A percentile compares a stretch with the other conserved stretches of the same genome.
Evolutionary conservation across 768 basidiomycete genomes (phyloP).

Genomic region (Auricularia sp.): DNA sequence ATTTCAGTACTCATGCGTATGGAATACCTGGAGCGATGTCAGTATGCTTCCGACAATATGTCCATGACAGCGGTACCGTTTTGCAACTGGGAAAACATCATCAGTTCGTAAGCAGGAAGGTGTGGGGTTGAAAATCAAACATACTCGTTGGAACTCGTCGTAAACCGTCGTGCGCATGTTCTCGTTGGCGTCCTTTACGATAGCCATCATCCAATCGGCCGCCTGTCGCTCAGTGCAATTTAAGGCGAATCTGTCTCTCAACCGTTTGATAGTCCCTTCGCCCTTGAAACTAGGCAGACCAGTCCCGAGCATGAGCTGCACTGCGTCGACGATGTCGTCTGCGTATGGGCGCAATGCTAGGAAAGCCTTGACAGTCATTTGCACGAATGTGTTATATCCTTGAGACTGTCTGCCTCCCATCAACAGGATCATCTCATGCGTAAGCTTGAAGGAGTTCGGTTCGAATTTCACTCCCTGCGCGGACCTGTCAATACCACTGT

Average conservation of each 20-base stretch:
- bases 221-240: slow-evolving; percentile 80
- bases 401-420: slow-evolving; percentile 95
- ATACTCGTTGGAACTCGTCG: slow-evolving; percentile 87
- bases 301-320: slow-evolving; percentile 89
- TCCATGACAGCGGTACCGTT: slow-evolving; percentile 30
- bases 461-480: slow-evolving; percentile 94
- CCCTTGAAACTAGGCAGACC: slow-evolving; percentile 96
- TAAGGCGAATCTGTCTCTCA: slow-evolving; percentile 79
- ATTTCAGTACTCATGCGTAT: slow-evolving; percentile 37
- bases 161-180: slow-evolving; percentile 89
- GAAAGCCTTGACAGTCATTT: slow-evolving; percentile 92
- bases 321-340: slow-evolving; percentile 79
- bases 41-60: slow-evolving; percentile 11
- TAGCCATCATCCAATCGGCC: slow-evolving; percentile 84
- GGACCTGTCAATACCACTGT: neutral
- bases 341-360: slow-evolving; percentile 91
- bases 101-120: slow-evolving; percentile 1
- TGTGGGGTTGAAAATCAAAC: slow-evolving; percentile 16
- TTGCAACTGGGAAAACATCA: slow-evolving; percentile 27
- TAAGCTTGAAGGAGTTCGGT: slow-evolving; percentile 94
- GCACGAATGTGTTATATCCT: slow-evolving; percentile 90
- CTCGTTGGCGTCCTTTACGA: slow-evolving; percentile 88
- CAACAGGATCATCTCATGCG: slow-evolving; percentile 94
- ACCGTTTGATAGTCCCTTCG: slow-evolving; percentile 77
- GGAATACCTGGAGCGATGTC: slow-evolving; percentile 19